Conservation (phyloP, 202 grass and related monocot genomes). For the Bolboschoenoplectus hybrid region DNA sequence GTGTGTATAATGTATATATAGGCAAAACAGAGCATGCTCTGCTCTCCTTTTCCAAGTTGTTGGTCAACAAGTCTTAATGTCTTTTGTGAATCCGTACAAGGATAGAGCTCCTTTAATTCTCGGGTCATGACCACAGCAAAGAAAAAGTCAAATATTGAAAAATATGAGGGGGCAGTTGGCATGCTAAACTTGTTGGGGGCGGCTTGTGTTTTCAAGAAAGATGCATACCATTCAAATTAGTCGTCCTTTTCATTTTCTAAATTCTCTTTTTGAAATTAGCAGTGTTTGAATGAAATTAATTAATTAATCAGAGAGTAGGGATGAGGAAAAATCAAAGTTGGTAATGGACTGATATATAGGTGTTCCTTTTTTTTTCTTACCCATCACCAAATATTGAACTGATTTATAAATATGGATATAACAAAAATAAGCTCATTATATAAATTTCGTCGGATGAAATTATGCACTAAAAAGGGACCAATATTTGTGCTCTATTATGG, state of each 20-base stretch:
- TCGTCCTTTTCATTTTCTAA: not conserved
- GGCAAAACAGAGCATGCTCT: constrained; percentile 16
- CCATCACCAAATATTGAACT: not conserved
- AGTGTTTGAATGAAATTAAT: not conserved
- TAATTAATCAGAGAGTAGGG: not conserved
- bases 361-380: not conserved
- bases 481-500: not conserved
- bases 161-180: constrained; percentile 13
- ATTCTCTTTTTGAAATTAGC: not conserved
- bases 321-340: not conserved
- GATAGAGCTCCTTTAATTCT: not conserved
- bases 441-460: not conserved
- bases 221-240: not conserved
- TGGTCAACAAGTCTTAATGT: constrained; percentile 29
- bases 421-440: not conserved
- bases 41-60: not conserved
- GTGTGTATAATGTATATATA: constrained; percentile 53
- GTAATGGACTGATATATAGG: too few species aligned
- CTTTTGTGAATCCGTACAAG: constrained; percentile 31
- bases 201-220: not conserved
- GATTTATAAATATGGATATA: not conserved
- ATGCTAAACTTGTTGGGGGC: not conserved
- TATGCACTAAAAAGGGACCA: not conserved
- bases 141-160: constrained; percentile 30
- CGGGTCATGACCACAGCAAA: not conserved